Evolutionary conservation across 306 rosid genomes (phyloP).

Genomic region (Sophora flavescens): DNA sequence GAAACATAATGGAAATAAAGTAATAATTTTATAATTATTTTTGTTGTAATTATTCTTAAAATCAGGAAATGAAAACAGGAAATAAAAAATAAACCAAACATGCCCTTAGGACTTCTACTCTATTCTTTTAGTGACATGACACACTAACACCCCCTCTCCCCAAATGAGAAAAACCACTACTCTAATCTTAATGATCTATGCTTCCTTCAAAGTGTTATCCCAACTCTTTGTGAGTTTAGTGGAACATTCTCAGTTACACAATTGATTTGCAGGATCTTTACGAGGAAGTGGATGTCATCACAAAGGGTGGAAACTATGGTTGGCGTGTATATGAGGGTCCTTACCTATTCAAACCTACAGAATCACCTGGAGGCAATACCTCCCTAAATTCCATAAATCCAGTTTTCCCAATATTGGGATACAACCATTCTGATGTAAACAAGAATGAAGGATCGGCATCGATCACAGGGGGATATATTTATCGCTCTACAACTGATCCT

Average conservation of each 20-base stretch:
- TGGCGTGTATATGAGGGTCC: slow-evolving; percentile 94
- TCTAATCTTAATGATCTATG: background rate
- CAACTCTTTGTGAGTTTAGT: slow-evolving; percentile 15
- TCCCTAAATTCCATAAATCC: slow-evolving; percentile 60
- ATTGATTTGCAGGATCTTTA: slow-evolving; percentile 70
- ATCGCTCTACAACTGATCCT: slow-evolving; percentile 87
- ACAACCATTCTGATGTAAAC: slow-evolving; percentile 78
- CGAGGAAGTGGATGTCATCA: slow-evolving; percentile 93
- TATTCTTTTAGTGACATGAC: background rate
- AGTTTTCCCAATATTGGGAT: slow-evolving; percentile 80
- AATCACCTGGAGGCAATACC: slow-evolving; percentile 69
- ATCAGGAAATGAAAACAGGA: no score
- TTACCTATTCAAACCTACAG: slow-evolving; percentile 45
- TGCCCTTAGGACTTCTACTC: background rate
- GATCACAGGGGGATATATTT: slow-evolving; percentile 85
- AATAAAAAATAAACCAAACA: no score
- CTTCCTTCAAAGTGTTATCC: background rate
- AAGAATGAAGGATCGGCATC: slow-evolving; percentile 87
- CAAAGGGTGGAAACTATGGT: slow-evolving; percentile 96
- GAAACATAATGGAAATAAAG: no score
- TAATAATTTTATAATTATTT: no score
- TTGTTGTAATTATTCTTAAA: no score
- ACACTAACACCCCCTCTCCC: background rate
- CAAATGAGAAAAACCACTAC: background rate
- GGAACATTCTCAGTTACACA: slow-evolving; percentile 17